Percentiles rank a stretch among this genome's conserved stretches.
Conservation (phyloP, 768 basidiomycete species). For the Melanogaster broomeanus region DNA sequence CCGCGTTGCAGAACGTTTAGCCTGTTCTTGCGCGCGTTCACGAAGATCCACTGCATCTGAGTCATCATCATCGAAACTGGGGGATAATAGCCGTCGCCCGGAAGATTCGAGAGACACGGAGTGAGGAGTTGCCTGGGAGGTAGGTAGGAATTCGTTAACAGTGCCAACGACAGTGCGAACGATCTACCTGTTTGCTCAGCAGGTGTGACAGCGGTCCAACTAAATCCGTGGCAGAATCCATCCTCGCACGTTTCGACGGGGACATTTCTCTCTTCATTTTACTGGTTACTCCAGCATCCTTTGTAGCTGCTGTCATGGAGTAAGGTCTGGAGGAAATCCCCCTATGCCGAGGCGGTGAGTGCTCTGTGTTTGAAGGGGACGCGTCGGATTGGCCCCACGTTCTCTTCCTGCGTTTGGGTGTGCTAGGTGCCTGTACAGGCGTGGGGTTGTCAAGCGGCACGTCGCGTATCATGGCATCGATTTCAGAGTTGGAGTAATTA, state of each 20-base stretch:
- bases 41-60: background rate
- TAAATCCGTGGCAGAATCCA: background rate
- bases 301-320: background rate
- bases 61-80: conserved; percentile 13
- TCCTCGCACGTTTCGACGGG: conserved; percentile 21
- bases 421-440: background rate
- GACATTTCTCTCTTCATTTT: conserved; percentile 2
- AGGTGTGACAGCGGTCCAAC: background rate
- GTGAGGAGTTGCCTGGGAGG: background rate
- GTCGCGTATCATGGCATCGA: conserved; percentile 44
- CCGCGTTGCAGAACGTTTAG: background rate
- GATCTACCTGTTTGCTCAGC: conserved; percentile 2
- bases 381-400: background rate
- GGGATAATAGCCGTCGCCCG: conserved; percentile 19
- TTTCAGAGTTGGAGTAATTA: conserved; percentile 44
- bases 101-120: background rate
- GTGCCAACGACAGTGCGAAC: background rate
- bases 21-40: background rate
- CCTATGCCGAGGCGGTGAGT: background rate
- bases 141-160: conserved; percentile 11
- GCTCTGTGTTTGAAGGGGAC: background rate
- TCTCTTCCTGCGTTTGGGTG: background rate
- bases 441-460: conserved; percentile 29
- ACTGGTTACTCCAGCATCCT: background rate
- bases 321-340: background rate